These are phyloP conservation scores for Dendrobium huoshanense DNA, from an alignment of 106 monocot genomes.

Conservation along the genomic window DNA sequence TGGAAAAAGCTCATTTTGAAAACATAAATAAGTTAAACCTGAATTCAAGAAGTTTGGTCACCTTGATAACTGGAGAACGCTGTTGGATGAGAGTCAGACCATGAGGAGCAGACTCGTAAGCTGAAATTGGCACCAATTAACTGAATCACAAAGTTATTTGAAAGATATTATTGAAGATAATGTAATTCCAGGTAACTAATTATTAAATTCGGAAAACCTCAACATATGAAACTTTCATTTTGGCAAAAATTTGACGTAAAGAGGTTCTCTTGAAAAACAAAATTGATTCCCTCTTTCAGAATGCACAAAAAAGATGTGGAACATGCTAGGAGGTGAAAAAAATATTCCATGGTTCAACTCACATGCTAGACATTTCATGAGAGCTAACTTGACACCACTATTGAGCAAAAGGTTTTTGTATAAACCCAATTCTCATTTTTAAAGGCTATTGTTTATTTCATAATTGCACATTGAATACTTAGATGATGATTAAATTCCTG, in stretches of 20 bases:
- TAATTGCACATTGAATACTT: background rate
- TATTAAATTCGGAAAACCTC: background rate
- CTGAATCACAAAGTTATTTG: background rate
- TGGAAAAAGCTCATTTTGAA: background rate
- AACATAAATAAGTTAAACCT: background rate
- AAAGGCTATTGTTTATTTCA: background rate
- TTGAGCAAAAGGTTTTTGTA: background rate
- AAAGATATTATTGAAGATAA: background rate
- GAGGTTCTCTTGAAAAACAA: background rate
- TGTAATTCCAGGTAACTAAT: background rate
- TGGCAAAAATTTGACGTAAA: background rate
- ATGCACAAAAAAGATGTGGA: background rate
- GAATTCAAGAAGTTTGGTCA: slow-evolving; percentile 4
- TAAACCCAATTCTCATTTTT: no score
- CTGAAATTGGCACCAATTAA: slow-evolving; percentile 15
- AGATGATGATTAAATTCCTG: background rate
- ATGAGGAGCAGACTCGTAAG: slow-evolving; percentile 45
- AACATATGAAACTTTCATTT: background rate
- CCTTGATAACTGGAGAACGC: slow-evolving; percentile 68
- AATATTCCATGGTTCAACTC: no score
- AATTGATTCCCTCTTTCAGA: background rate
- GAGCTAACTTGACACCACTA: background rate
- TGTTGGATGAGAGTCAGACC: slow-evolving; percentile 51
- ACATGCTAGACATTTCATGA: no score
- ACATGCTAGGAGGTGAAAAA: no score